Evolutionary conservation across 208 protist genomes (phyloP).

Genomic region (Entamoeba dispar): DNA sequence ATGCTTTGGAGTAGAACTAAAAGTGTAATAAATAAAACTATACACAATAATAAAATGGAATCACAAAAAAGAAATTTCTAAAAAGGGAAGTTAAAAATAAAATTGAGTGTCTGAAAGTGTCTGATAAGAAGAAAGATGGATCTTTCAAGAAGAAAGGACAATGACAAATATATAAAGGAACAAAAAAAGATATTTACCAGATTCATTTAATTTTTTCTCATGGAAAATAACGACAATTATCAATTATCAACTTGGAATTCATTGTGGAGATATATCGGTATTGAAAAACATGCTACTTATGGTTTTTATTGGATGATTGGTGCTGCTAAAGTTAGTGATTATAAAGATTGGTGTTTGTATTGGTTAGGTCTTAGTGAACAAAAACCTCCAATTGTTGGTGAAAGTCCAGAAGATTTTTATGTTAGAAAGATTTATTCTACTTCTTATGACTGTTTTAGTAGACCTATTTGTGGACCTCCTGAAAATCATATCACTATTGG

Average conservation of each 20-base stretch:
- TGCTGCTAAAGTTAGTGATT: neutral
- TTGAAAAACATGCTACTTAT: neutral
- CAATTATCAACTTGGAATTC: neutral
- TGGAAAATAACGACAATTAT: neutral
- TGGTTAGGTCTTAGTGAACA: neutral
- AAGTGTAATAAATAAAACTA: no score
- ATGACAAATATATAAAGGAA: no score
- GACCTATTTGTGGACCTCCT: neutral
- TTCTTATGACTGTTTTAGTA: conserved; percentile 1
- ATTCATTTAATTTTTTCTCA: neutral
- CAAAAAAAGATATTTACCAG: no score
- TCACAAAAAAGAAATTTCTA: no score
- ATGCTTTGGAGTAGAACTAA: no score
- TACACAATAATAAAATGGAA: no score
- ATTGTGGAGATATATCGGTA: neutral
- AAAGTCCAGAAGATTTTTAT: neutral
- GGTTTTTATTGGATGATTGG: neutral
- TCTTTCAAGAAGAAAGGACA: no score
- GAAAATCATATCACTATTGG: neutral
- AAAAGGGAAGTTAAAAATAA: no score
- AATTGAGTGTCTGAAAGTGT: no score
- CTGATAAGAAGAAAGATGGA: no score
- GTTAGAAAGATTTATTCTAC: neutral
- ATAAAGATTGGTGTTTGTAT: neutral
- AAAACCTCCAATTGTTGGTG: neutral